These are phyloP conservation scores for Coriolopsis trogii DNA, from an alignment of 1,284 basidiomycete species.

Conservation along the genomic window DNA sequence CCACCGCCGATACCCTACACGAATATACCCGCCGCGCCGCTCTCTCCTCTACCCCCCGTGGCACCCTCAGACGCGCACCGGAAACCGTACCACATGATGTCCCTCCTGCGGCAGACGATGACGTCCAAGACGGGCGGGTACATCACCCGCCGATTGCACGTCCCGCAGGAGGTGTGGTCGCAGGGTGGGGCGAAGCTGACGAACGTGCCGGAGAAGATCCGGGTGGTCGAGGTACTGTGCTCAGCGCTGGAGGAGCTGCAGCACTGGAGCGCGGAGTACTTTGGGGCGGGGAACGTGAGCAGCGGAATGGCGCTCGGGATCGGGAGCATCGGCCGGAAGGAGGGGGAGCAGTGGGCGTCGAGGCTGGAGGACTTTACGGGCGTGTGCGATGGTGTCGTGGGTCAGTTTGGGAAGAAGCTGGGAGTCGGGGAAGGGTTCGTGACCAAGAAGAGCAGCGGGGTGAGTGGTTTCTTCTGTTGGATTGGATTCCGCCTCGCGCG, in stretches of 20 bases:
- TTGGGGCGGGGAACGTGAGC: conserved; percentile 77
- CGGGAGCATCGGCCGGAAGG: conserved; percentile 66
- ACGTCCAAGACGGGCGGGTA: conserved; percentile 84
- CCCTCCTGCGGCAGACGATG: conserved; percentile 80
- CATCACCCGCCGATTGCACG: conserved; percentile 84
- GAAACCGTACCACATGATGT: conserved; percentile 92
- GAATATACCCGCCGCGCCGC: conserved; percentile 70
- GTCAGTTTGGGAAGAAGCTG: conserved; percentile 87
- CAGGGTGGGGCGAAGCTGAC: conserved; percentile 83
- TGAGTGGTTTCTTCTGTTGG: conserved; percentile 40
- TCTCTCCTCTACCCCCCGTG: conserved; percentile 70
- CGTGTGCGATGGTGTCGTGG: conserved; percentile 85
- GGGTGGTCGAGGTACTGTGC: conserved; percentile 79
- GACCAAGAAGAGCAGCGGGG: conserved; percentile 75
- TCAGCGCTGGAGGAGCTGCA: conserved; percentile 79
- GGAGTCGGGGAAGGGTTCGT: conserved; percentile 85
- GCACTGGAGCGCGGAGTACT: conserved; percentile 64
- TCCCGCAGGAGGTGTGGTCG: conserved; percentile 90
- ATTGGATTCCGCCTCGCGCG: conserved; percentile 1
- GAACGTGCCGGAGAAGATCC: conserved; percentile 83
- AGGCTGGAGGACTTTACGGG: conserved; percentile 73
- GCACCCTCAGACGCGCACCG: conserved; percentile 76
- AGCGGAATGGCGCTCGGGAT: conserved; percentile 73
- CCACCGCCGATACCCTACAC: conserved; percentile 53
- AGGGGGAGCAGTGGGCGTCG: conserved; percentile 72